phyloP scores from a whole-genome alignment of 2,329 filamentous ascomycete genomes.

The Coleophoma eucalyptorum region DNA sequence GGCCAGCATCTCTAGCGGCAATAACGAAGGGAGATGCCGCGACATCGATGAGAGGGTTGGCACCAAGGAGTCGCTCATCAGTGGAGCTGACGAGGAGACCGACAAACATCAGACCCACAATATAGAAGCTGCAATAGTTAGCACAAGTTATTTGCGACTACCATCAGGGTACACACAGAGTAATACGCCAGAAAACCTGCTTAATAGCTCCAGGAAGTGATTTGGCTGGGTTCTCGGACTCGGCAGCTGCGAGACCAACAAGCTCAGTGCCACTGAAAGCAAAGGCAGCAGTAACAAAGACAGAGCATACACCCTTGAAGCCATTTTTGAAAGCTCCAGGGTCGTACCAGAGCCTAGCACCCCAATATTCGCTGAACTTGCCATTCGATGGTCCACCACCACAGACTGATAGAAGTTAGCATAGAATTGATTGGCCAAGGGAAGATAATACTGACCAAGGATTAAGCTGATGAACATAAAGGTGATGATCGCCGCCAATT shows the following conservation, averaged over 20 bases:
- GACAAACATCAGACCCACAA: slow-evolving; percentile 76
- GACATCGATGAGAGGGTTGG: slow-evolving; percentile 52
- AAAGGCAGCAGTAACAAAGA: slow-evolving; percentile 74
- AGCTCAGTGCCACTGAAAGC: slow-evolving; percentile 73
- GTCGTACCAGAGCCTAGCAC: slow-evolving; percentile 72
- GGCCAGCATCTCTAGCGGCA: slow-evolving; percentile 80
- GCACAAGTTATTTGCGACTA: not conserved
- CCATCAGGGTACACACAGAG: slow-evolving; percentile 37
- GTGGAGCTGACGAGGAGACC: slow-evolving; percentile 78
- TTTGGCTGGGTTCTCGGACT: slow-evolving; percentile 73
- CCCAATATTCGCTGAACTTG: slow-evolving; percentile 62
- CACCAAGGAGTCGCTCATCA: slow-evolving; percentile 58
- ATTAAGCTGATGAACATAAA: slow-evolving; percentile 64
- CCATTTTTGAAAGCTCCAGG: slow-evolving; percentile 81
- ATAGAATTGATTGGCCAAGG: slow-evolving; percentile 5
- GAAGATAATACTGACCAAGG: slow-evolving; percentile 17
- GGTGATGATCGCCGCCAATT: slow-evolving; percentile 78
- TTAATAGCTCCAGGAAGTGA: slow-evolving; percentile 83
- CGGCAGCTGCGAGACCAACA: slow-evolving; percentile 72
- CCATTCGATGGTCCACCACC: slow-evolving; percentile 66
- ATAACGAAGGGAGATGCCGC: slow-evolving; percentile 90
- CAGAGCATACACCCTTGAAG: slow-evolving; percentile 77
- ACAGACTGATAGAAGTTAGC: slow-evolving; percentile 46
- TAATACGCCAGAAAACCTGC: slow-evolving; percentile 93
- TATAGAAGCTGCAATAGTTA: slow-evolving; percentile 58